Percentiles rank a stretch among this genome's conserved stretches.
Conservation (phyloP, 805 yeast genomes). For the Candida succiphila region DNA sequence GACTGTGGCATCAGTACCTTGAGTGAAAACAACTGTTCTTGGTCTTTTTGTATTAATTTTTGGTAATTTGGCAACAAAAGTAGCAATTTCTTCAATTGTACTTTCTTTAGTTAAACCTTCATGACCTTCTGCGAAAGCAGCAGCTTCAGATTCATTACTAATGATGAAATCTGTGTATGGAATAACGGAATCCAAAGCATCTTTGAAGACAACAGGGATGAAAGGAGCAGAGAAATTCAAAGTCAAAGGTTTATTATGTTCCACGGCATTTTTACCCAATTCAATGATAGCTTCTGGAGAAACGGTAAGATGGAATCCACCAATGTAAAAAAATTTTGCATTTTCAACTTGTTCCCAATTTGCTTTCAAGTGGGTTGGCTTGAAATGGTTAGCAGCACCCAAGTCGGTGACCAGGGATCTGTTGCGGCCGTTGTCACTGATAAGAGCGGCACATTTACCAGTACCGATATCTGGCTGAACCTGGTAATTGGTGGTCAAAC, state of each 20-base stretch:
- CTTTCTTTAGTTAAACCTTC: conserved; percentile 45
- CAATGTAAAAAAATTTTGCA: conserved; percentile 82
- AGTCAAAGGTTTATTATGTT: conserved; percentile 35
- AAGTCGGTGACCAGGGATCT: conserved; percentile 93
- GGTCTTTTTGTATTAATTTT: conserved; percentile 57
- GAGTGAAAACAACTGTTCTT: conserved; percentile 90
- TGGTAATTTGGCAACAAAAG: conserved; percentile 68
- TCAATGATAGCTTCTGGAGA: conserved; percentile 88
- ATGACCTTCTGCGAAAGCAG: conserved; percentile 84
- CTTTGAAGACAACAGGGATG: conserved; percentile 92
- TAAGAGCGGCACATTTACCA: conserved; percentile 97
- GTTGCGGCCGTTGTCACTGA: conserved; percentile 65
- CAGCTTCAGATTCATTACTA: conserved; percentile 97
- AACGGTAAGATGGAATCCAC: conserved; percentile 99
- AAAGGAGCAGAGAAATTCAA: conserved; percentile 95
- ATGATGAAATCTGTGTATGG: conserved; percentile 88
- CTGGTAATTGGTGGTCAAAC: conserved; percentile 80
- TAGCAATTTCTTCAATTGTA: conserved; percentile 62
- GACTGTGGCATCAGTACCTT: conserved; percentile 87
- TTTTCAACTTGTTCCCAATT: conserved; percentile 81
- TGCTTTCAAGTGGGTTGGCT: conserved; percentile 79
- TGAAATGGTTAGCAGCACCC: conserved; percentile 97
- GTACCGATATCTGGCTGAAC: conserved; percentile 71
- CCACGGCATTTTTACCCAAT: conserved; percentile 79
- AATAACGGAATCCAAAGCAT: conserved; percentile 65